Evolutionary conservation across 768 basidiomycete species (phyloP).

Genomic region (Kwoniella botswanensis): DNA sequence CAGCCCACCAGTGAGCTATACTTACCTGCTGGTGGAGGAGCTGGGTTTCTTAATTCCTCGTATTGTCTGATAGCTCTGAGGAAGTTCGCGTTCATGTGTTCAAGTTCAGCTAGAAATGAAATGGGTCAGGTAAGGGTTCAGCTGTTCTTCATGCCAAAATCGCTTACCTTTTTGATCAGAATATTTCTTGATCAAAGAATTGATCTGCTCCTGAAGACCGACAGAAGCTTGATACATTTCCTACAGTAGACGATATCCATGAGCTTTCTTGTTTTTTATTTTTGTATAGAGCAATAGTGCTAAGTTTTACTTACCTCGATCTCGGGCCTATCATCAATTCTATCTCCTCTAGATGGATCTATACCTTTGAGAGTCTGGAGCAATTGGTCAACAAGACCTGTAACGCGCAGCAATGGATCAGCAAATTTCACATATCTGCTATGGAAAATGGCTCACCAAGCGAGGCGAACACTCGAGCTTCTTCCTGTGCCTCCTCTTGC

Average conservation of each 20-base stretch:
- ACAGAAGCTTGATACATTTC: constrained; percentile 90
- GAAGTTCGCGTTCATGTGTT: constrained; percentile 93
- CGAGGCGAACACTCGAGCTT: constrained; percentile 78
- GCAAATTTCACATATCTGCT: background rate
- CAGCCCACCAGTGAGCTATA: background rate
- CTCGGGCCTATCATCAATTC: constrained; percentile 88
- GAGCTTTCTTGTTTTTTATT: background rate
- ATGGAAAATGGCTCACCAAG: constrained; percentile 41
- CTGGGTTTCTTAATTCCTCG: constrained; percentile 82
- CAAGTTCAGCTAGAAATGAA: constrained; percentile 73
- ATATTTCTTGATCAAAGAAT: constrained; percentile 95
- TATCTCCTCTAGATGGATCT: constrained; percentile 74
- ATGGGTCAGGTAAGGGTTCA: background rate
- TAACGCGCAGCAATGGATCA: background rate
- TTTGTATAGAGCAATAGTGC: too few species aligned
- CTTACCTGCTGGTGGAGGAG: constrained; percentile 31
- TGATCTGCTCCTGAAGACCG: constrained; percentile 89
- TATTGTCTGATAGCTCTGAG: constrained; percentile 85
- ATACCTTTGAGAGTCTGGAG: constrained; percentile 69
- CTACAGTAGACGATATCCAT: constrained; percentile 59
- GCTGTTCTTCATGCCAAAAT: too few species aligned
- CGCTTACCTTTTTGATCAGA: constrained; percentile 76
- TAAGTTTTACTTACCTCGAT: constrained; percentile 72
- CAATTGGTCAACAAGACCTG: constrained; percentile 56
- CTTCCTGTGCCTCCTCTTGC: constrained; percentile 80